Evolutionary conservation across 305 asterid genomes (phyloP).

Genomic region (Rubia balearica): DNA sequence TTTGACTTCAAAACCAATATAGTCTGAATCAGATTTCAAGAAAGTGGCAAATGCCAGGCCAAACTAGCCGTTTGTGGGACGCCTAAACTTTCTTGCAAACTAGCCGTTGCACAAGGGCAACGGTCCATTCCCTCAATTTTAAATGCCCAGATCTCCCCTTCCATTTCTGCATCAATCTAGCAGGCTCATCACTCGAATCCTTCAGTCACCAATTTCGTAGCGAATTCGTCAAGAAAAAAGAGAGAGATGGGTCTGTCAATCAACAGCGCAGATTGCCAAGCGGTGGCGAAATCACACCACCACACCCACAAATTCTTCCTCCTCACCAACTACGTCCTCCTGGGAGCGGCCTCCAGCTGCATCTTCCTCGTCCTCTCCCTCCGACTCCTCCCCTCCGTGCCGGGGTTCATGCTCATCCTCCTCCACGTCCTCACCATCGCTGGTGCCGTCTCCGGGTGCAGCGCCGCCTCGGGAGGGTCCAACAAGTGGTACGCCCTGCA

Average conservation of each 20-base stretch:
- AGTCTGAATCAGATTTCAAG: background rate
- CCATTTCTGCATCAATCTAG: background rate
- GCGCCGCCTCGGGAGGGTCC: conserved; percentile 24
- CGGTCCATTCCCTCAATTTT: conserved; percentile 11
- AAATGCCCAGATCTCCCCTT: conserved; percentile 1
- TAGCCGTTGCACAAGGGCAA: conserved; percentile 20
- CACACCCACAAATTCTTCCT: conserved; percentile 27
- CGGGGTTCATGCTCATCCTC: conserved; percentile 24
- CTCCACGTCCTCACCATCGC: conserved; percentile 26
- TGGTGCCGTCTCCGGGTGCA: conserved; percentile 26
- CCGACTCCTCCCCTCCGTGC: conserved; percentile 17
- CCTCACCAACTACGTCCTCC: conserved; percentile 22
- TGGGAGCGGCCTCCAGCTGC: conserved; percentile 24
- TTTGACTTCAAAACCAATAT: background rate
- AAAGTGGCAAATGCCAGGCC: background rate
- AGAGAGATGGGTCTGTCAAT: conserved; percentile 20
- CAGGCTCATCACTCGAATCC: too few relatives aligned
- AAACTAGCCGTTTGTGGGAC: conserved; percentile 11
- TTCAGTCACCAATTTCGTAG: background rate
- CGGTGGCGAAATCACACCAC: conserved; percentile 17
- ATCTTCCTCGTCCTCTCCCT: conserved; percentile 22
- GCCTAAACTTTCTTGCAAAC: background rate
- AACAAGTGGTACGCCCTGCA: conserved; percentile 32
- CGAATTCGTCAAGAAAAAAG: background rate
- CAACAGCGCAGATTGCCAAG: conserved; percentile 11